Conservation (phyloP, 495 filamentous ascomycete genomes). For the Penicillium nucicola region DNA sequence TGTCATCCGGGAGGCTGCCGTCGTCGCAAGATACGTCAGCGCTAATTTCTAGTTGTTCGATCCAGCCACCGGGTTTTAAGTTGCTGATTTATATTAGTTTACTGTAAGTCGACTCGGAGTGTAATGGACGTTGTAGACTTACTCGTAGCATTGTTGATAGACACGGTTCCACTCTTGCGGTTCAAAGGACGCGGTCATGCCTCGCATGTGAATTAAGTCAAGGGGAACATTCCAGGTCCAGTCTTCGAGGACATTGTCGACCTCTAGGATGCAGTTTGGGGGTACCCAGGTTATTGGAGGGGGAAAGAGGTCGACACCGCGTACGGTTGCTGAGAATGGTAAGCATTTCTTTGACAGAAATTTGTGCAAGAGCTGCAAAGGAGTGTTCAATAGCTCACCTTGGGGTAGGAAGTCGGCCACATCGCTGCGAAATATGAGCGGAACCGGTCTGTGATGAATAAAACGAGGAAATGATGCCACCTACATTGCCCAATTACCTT, state of each 20-base stretch:
- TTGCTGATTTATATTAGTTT: constrained; percentile 1
- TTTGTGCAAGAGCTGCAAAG: not conserved
- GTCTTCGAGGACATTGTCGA: constrained; percentile 27
- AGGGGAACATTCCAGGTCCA: constrained; percentile 26
- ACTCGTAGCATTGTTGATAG: constrained; percentile 24
- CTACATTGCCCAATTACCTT: constrained; percentile 17
- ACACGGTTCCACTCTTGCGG: constrained; percentile 22
- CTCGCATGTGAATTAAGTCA: constrained; percentile 28
- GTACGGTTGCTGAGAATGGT: constrained; percentile 11
- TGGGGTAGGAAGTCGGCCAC: constrained; percentile 8
- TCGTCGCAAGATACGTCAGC: constrained; percentile 38
- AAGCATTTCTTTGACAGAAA: not conserved
- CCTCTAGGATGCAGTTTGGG: constrained; percentile 30
- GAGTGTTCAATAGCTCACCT: not conserved
- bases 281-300: constrained; percentile 24
- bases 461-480: not conserved
- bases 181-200: constrained; percentile 19
- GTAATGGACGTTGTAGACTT: not conserved
- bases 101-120: not conserved
- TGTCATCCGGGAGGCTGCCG: constrained; percentile 27
- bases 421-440: constrained; percentile 2
- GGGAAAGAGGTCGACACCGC: constrained; percentile 21
- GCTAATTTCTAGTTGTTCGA: constrained; percentile 49
- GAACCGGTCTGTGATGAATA: not conserved
- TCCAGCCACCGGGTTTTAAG: constrained; percentile 47